Conservation (phyloP, 2,329 filamentous ascomycete species). For the Zymoseptoria ardabiliae region DNA sequence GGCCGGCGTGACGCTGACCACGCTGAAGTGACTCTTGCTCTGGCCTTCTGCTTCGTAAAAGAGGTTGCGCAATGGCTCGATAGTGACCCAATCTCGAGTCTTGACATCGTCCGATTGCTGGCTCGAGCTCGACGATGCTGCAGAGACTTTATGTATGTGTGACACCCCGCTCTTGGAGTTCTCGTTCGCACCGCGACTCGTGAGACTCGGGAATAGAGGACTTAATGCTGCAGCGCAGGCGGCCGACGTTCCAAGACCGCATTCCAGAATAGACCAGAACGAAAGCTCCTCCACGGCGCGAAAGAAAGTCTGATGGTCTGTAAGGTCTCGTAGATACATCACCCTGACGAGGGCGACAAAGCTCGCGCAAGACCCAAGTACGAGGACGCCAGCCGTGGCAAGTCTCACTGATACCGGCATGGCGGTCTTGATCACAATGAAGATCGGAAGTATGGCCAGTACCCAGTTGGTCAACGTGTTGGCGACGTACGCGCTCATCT, state of each 20-base stretch:
- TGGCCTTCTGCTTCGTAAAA: conserved; percentile 2
- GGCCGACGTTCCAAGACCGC: conserved; percentile 30
- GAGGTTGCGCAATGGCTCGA: neutral
- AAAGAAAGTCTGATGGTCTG: conserved; percentile 18
- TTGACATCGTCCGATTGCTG: conserved; percentile 1
- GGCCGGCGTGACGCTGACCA: conserved; percentile 6
- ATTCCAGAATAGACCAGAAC: conserved; percentile 29
- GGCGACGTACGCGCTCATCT: conserved; percentile 24
- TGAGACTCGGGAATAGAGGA: conserved; percentile 24
- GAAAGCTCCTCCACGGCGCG: conserved; percentile 20
- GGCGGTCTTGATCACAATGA: conserved; percentile 35
- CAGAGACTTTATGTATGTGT: conserved; percentile 1
- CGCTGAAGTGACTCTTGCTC: conserved; percentile 11
- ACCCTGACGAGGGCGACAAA: conserved; percentile 21
- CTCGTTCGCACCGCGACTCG: conserved; percentile 4
- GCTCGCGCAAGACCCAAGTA: conserved; percentile 29
- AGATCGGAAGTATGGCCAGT: conserved; percentile 34
- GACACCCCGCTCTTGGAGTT: neutral
- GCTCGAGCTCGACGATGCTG: conserved; percentile 4
- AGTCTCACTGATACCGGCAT: conserved; percentile 36
- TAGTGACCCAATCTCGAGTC: neutral
- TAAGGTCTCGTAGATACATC: conserved; percentile 17
- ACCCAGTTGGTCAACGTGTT: conserved; percentile 33
- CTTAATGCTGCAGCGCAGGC: conserved; percentile 28
- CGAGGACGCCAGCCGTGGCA: conserved; percentile 35